Conservation (phyloP, 2,329 filamentous ascomycete genomes). For the Cercospora janseana region DNA sequence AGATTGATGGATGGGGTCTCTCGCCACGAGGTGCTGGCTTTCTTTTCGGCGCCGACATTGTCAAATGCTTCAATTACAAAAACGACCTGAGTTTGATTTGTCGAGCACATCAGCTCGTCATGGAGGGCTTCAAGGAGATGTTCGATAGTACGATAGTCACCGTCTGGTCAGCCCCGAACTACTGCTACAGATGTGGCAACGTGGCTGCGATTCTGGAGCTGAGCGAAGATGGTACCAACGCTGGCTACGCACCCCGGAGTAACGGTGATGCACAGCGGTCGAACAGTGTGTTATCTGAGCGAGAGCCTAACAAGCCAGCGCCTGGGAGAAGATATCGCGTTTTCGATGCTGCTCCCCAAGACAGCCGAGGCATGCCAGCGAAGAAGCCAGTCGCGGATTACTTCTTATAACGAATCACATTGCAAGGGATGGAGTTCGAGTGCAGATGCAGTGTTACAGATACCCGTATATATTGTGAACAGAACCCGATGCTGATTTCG, state of each 20-base stretch:
- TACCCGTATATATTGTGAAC: slow-evolving; percentile 21
- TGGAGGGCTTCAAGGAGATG: slow-evolving; percentile 99
- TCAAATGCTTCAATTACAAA: slow-evolving; percentile 90
- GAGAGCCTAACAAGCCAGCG: slow-evolving; percentile 54
- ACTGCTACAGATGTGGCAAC: slow-evolving; percentile 49
- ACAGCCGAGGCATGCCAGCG: slow-evolving; percentile 93
- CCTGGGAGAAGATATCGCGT: slow-evolving; percentile 89
- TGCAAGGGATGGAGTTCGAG: not conserved
- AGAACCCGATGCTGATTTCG: not conserved
- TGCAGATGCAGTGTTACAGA: slow-evolving; percentile 18
- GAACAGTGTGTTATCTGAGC: slow-evolving; percentile 43
- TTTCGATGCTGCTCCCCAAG: slow-evolving; percentile 94
- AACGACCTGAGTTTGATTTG: slow-evolving; percentile 93
- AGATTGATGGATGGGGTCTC: slow-evolving; percentile 95
- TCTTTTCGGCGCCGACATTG: slow-evolving; percentile 91
- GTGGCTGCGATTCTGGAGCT: slow-evolving; percentile 91
- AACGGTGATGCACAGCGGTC: slow-evolving; percentile 64
- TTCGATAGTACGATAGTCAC: slow-evolving; percentile 94
- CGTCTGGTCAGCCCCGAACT: slow-evolving; percentile 64
- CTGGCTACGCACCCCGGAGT: slow-evolving; percentile 50
- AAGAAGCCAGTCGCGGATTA: slow-evolving; percentile 98
- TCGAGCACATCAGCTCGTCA: slow-evolving; percentile 92
- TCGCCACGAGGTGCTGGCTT: slow-evolving; percentile 93
- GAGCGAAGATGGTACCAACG: slow-evolving; percentile 69
- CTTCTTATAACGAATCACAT: slow-evolving; percentile 61